Conservation (phyloP, 768 basidiomycete species). For the Rhodotorula toruloides region DNA sequence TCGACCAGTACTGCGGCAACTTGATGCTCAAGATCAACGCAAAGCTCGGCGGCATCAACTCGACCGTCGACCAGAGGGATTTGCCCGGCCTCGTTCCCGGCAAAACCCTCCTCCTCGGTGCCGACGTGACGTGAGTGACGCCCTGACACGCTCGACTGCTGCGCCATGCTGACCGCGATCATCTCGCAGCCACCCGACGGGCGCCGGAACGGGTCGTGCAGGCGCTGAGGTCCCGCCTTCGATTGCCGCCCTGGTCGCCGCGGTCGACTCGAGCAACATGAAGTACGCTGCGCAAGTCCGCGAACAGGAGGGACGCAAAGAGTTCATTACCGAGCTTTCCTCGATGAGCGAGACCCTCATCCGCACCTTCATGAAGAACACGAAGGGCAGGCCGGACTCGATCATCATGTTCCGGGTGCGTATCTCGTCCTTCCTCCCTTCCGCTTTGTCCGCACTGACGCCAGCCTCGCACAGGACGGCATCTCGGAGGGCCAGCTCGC, state of each 20-base stretch:
- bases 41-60: conserved; percentile 35
- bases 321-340: conserved; percentile 29
- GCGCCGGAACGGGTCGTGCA: conserved; percentile 12
- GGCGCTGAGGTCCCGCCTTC: conserved; percentile 26
- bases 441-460: background rate
- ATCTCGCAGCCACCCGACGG: conserved; percentile 13
- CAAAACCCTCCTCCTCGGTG: conserved; percentile 30
- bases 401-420: conserved; percentile 20
- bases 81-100: conserved; percentile 3
- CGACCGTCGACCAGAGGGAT: background rate
- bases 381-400: conserved; percentile 9
- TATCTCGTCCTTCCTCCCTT: background rate
- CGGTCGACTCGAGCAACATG: background rate
- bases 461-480: conserved; percentile 1
- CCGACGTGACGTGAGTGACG: conserved; percentile 24
- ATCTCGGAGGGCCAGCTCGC: conserved; percentile 31
- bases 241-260: conserved; percentile 28
- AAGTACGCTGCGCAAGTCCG: conserved; percentile 30
- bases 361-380: conserved; percentile 2
- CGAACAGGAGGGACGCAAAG: conserved; percentile 20
- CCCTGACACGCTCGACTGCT: background rate
- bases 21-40: conserved; percentile 9
- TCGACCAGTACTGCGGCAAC: conserved; percentile 35
- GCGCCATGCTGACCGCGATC: background rate
- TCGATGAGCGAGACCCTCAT: conserved; percentile 17